phyloP scores from a whole-genome alignment of 768 basidiomycete species.

The Rubroboletus pulcherrimus region DNA sequence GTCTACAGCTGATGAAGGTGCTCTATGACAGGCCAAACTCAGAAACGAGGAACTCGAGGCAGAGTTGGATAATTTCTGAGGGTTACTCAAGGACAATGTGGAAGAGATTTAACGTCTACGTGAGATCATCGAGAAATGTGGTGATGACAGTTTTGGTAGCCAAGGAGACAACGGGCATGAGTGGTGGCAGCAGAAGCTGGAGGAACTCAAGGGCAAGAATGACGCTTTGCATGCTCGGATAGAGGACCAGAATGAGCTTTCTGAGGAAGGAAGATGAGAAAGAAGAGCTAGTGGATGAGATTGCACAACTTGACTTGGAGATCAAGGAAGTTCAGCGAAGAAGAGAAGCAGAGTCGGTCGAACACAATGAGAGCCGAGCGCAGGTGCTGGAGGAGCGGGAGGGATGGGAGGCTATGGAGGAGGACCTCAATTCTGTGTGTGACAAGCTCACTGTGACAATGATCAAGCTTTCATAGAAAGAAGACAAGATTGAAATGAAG shows the following conservation, averaged over 20 bases:
- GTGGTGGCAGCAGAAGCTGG: conserved; percentile 46
- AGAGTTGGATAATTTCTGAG: conserved; percentile 66
- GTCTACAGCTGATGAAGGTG: conserved; percentile 44
- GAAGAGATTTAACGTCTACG: conserved; percentile 76
- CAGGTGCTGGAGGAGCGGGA: conserved; percentile 69
- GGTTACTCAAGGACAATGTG: conserved; percentile 73
- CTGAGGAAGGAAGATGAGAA: conserved; percentile 64
- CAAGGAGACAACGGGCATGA: conserved; percentile 39
- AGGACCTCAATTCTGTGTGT: conserved; percentile 64
- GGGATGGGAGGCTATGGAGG: conserved; percentile 75
- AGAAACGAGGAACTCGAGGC: conserved; percentile 70
- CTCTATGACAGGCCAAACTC: conserved; percentile 51
- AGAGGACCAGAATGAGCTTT: conserved; percentile 59
- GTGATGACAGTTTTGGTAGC: conserved; percentile 40
- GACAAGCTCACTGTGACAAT: conserved; percentile 77
- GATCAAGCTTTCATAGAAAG: conserved; percentile 82
- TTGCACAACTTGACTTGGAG: conserved; percentile 60
- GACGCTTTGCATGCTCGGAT: conserved; percentile 55
- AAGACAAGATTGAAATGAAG: conserved; percentile 82
- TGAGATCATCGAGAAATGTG: conserved; percentile 60
- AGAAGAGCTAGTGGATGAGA: conserved; percentile 63
- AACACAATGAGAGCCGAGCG: conserved; percentile 71
- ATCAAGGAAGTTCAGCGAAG: conserved; percentile 63
- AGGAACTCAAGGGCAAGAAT: conserved; percentile 60
- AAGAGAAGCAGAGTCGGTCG: conserved; percentile 57